A percentile compares a stretch with the other conserved stretches of the same genome.
phyloP scores from a whole-genome alignment of 768 basidiomycete genomes.

The Trametes elegans region DNA sequence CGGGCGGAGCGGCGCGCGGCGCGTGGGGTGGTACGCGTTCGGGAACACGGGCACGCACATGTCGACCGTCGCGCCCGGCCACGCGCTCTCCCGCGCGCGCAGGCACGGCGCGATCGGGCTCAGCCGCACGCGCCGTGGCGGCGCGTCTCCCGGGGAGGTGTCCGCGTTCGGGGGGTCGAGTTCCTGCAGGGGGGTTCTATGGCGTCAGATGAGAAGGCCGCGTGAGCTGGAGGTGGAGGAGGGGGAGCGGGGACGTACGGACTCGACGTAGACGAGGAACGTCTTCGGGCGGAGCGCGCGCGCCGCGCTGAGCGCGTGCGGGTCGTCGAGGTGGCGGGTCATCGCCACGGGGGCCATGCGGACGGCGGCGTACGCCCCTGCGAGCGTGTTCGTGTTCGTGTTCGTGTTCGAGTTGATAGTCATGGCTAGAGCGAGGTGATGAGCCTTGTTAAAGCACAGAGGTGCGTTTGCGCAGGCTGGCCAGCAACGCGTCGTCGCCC shows the following conservation, averaged over 20 bases:
- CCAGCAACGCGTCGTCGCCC: too few species aligned
- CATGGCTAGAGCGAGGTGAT: background rate
- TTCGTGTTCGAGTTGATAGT: background rate
- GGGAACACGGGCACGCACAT: slow-evolving; percentile 6
- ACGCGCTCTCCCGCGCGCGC: background rate
- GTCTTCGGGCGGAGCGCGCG: background rate
- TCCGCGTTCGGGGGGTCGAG: too few species aligned
- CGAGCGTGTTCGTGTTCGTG: background rate
- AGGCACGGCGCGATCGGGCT: background rate
- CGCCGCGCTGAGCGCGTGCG: background rate
- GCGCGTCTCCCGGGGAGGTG: background rate
- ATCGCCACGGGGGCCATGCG: slow-evolving; percentile 8
- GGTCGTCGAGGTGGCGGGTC: background rate
- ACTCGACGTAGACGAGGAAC: background rate
- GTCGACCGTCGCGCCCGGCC: background rate
- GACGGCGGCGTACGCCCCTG: background rate
- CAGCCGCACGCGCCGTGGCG: background rate
- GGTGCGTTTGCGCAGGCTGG: too few species aligned
- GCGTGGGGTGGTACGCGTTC: background rate
- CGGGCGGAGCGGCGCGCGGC: background rate
- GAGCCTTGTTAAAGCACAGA: too few species aligned
- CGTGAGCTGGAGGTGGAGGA: background rate
- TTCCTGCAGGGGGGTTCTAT: background rate
- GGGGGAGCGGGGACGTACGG: background rate
- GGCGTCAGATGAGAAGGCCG: too few species aligned